These are phyloP conservation scores for Onygenales sp. DNA, from an alignment of 2,329 filamentous ascomycete species.

Conservation along the genomic window DNA sequence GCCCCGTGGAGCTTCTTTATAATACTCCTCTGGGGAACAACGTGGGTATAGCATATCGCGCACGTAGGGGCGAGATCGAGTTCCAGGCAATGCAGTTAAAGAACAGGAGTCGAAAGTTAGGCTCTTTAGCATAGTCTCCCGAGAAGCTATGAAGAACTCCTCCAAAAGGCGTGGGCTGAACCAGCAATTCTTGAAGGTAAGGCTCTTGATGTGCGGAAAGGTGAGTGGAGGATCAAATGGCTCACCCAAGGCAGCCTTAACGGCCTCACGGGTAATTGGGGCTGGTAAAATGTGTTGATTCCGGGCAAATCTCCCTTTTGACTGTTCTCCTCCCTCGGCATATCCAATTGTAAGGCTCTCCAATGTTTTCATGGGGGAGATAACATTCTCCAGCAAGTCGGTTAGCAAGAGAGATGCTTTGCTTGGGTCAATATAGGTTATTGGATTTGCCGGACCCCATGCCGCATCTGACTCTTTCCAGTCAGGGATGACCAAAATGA, in stretches of 20 bases:
- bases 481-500: conserved; percentile 54
- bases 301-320: conserved; percentile 50
- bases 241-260: conserved; percentile 1
- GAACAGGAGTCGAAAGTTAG: conserved; percentile 57
- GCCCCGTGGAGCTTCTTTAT: conserved; percentile 25
- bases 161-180: conserved; percentile 49
- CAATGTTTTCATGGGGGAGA: conserved; percentile 43
- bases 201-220: conserved; percentile 48
- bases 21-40: conserved; percentile 17
- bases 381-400: conserved; percentile 41
- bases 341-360: conserved; percentile 56
- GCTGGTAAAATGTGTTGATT: conserved; percentile 55
- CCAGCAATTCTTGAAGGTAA: conserved; percentile 63
- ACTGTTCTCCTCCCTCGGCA: conserved; percentile 58
- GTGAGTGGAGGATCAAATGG: conserved; percentile 29
- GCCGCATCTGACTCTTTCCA: conserved; percentile 51
- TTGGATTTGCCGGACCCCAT: conserved; percentile 43
- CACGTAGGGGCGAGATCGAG: conserved; percentile 2
- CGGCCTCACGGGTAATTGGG: conserved; percentile 25
- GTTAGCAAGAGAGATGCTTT: conserved; percentile 44
- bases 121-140: conserved; percentile 39
- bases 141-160: conserved; percentile 42
- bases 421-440: conserved; percentile 41
- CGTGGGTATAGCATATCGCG: conserved; percentile 7
- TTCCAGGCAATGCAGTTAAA: conserved; percentile 39